These are phyloP conservation scores for Neoboletus subvelutipes DNA, from an alignment of 768 basidiomycete species.

Conservation along the genomic window DNA sequence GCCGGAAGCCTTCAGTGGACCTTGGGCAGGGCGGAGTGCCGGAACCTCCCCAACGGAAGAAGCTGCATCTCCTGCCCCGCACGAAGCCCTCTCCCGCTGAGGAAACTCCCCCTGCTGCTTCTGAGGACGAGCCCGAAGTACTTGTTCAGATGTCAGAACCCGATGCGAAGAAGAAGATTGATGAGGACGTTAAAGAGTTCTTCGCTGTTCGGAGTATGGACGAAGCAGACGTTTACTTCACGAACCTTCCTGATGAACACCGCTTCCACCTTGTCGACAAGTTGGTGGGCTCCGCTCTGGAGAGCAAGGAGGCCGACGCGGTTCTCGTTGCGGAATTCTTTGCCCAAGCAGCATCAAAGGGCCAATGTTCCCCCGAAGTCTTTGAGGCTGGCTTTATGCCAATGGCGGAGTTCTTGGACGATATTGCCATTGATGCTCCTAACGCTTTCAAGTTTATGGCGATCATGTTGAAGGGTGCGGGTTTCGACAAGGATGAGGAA, in stretches of 20 bases:
- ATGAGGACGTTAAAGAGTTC: constrained; percentile 83
- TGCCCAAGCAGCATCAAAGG: constrained; percentile 56
- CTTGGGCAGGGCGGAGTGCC: constrained; percentile 44
- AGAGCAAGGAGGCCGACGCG: constrained; percentile 80
- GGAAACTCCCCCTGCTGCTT: constrained; percentile 43
- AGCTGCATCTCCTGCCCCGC: constrained; percentile 76
- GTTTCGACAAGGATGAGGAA: constrained; percentile 57
- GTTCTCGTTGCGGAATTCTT: constrained; percentile 78
- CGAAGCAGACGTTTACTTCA: constrained; percentile 88
- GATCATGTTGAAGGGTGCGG: constrained; percentile 68
- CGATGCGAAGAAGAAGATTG: constrained; percentile 72
- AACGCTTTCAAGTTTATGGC: constrained; percentile 78
- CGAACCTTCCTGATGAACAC: constrained; percentile 62
- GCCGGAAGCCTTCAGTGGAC: constrained; percentile 53
- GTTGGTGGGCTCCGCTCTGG: constrained; percentile 70
- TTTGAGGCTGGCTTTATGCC: constrained; percentile 76
- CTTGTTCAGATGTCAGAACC: constrained; percentile 57
- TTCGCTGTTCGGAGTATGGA: constrained; percentile 80
- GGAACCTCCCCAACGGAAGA: constrained; percentile 60
- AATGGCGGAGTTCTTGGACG: constrained; percentile 77
- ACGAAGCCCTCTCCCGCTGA: constrained; percentile 57
- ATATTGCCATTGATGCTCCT: constrained; percentile 88
- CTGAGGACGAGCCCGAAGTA: constrained; percentile 50
- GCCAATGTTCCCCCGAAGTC: constrained; percentile 52
- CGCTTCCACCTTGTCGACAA: constrained; percentile 70